Percentiles rank a stretch among this genome's conserved stretches.
phyloP scores from a whole-genome alignment of 768 basidiomycete species.

The Boletus rubroflammeus region DNA sequence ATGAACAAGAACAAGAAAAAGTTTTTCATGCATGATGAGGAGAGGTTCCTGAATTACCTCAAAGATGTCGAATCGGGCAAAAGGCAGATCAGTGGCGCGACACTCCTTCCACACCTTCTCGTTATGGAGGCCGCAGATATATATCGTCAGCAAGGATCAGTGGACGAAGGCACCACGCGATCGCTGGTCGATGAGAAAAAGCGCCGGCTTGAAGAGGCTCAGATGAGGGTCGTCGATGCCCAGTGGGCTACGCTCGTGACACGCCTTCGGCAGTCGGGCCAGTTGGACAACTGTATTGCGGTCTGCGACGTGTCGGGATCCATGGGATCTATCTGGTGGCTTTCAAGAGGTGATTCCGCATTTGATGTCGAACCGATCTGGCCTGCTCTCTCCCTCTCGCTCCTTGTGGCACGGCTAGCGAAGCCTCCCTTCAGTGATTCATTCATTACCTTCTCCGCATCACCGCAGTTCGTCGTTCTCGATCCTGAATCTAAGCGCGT shows the following conservation, averaged over 20 bases:
- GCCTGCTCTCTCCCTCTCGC: slow-evolving; percentile 61
- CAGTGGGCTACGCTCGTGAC: slow-evolving; percentile 65
- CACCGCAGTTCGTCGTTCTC: slow-evolving; percentile 48
- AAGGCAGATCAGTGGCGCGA: slow-evolving; percentile 59
- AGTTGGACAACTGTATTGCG: slow-evolving; percentile 60
- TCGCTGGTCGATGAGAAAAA: slow-evolving; percentile 15
- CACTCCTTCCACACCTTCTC: slow-evolving; percentile 62
- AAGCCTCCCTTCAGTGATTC: slow-evolving; percentile 59
- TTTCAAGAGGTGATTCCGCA: slow-evolving; percentile 1
- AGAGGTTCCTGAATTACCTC: slow-evolving; percentile 58
- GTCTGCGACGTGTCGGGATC: slow-evolving; percentile 74
- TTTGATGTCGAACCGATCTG: slow-evolving; percentile 45
- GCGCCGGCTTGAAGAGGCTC: slow-evolving; percentile 32
- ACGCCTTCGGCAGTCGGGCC: slow-evolving; percentile 49
- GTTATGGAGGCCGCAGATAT: slow-evolving; percentile 36
- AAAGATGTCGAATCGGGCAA: slow-evolving; percentile 52
- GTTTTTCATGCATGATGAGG: slow-evolving; percentile 57
- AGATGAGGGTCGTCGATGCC: slow-evolving; percentile 49
- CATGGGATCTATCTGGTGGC: slow-evolving; percentile 44
- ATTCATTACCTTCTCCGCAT: slow-evolving; percentile 65
- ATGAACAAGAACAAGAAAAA: slow-evolving; percentile 55
- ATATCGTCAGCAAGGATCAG: background rate
- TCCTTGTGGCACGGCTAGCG: slow-evolving; percentile 60
- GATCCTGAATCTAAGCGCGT: slow-evolving; percentile 33
- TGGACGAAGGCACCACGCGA: background rate